Base-by-base conservation (phyloP, 1,284 basidiomycete species). In the Sanguinoderma infundibulare region DNA sequence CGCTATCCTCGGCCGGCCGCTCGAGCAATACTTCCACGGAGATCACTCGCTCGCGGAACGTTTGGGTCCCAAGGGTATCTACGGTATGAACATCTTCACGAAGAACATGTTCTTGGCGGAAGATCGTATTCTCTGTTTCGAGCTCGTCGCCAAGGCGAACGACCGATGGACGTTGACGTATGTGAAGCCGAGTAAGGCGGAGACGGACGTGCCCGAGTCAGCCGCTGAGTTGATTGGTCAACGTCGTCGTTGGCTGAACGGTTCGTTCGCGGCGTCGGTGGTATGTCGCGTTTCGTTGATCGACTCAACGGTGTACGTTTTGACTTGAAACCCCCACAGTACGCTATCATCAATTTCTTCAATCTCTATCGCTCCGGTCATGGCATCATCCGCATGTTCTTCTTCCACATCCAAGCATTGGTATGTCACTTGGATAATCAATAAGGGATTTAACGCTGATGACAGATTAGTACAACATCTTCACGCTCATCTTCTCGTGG, bases 1-100 rank as follows among this genome's bases (percentile, higher is more conserved):
- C 26, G 96, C 98, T 26, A 96, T 99, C 69, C 87, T 90, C 64
- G 97, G 97, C 1, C 83, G 93, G 9, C 96, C 97, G 5, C 84
- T 99, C 28, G 92, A 97, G 71, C 96, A 98, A 75, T 98, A 98
- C 79, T 98, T 98, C 84, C 96, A 98, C 72, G 97, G 97, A 69
- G 97, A 99, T 74, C 96, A 98, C 75, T 95, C 94, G 1, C 79
- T 96, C 71, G 95, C 96, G 20, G 94, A 96, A 67, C 89, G 96
- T 58, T 85, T 98, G 38, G 97, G 96, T 20, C 83, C 89, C 44
- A 98, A 98, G 79, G 97, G 96, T 78, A 92, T 98, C 60, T 90
- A 98, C 68, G 95, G 96, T 36, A 98, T 98, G 97, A 91, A 92
- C 75, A 99, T 99, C 71, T 98, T 98, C 80, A 96, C 94, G 36